Evolutionary conservation across 257 asterid genomes (phyloP).

Genomic region (Fraxinus cuspidata): DNA sequence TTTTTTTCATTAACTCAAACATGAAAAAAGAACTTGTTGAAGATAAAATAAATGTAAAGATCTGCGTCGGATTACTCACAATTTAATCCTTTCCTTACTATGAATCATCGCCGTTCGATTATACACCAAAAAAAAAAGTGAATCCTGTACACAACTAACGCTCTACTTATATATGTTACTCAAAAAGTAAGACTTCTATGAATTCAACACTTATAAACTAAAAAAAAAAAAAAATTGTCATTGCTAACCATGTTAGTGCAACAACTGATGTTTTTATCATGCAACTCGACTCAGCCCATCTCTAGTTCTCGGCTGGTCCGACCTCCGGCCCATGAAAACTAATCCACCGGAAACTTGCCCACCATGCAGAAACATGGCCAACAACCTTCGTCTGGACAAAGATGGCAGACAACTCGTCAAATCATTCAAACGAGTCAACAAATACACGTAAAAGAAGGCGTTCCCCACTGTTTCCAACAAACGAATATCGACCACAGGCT

Average conservation of each 20-base stretch:
- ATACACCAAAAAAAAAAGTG: not conserved
- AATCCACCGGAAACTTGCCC: slow-evolving; percentile 31
- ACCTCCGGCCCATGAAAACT: not conserved
- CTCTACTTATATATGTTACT: not conserved
- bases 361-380: not conserved
- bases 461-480: slow-evolving; percentile 39
- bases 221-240: not conserved
- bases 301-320: not conserved
- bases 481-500: slow-evolving; percentile 40
- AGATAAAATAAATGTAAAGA: no score
- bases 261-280: not conserved
- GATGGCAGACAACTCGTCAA: slow-evolving; percentile 61
- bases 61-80: not conserved
- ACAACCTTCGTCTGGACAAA: slow-evolving; percentile 24
- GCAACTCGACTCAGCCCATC: not conserved
- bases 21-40: not conserved
- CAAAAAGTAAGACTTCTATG: not conserved
- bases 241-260: not conserved
- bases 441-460: slow-evolving; percentile 29
- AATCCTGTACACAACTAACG: not conserved
- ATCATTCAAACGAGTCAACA: slow-evolving; percentile 46
- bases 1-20: not conserved
- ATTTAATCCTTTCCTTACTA: not conserved
- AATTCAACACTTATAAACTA: not conserved
- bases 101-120: not conserved